phyloP scores from a whole-genome alignment of 306 rosid genomes.

The Sicyos edulis region DNA sequence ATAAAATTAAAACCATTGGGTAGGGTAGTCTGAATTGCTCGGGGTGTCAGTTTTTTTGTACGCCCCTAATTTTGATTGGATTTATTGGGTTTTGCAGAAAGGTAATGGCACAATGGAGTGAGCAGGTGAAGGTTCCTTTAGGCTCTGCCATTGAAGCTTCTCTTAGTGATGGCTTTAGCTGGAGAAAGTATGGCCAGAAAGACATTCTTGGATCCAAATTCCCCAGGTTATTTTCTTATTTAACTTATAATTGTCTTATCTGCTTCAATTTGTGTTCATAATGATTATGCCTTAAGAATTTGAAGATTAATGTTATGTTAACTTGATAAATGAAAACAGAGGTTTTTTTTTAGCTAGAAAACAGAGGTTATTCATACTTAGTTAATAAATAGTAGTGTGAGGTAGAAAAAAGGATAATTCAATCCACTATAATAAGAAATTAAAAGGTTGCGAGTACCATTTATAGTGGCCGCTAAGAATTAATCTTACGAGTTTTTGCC shows the following conservation, averaged over 20 bases:
- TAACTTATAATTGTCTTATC: background rate
- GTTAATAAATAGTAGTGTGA: too few species aligned
- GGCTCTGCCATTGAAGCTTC: constrained; percentile 43
- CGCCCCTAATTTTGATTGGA: background rate
- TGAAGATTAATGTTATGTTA: background rate
- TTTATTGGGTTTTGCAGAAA: constrained; percentile 39
- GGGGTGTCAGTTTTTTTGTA: too few species aligned
- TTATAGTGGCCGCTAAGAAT: too few species aligned
- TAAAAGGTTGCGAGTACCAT: too few species aligned
- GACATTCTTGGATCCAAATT: constrained; percentile 70
- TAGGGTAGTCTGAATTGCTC: too few species aligned
- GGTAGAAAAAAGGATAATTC: too few species aligned
- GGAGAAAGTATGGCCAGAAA: constrained; percentile 96
- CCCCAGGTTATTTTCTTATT: constrained; percentile 45
- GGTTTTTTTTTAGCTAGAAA: background rate
- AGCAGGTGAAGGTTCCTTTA: constrained; percentile 45
- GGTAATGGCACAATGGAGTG: constrained; percentile 43
- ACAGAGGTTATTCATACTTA: too few species aligned
- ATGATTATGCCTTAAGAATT: background rate
- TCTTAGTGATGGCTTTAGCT: constrained; percentile 54
- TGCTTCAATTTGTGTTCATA: background rate
- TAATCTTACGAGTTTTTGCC: too few species aligned
- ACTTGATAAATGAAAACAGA: background rate
- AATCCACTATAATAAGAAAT: too few species aligned
- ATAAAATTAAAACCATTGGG: too few species aligned